Evolutionary conservation across 176 grass and related monocot genomes (phyloP).

Genomic region (Carex scoparia): DNA sequence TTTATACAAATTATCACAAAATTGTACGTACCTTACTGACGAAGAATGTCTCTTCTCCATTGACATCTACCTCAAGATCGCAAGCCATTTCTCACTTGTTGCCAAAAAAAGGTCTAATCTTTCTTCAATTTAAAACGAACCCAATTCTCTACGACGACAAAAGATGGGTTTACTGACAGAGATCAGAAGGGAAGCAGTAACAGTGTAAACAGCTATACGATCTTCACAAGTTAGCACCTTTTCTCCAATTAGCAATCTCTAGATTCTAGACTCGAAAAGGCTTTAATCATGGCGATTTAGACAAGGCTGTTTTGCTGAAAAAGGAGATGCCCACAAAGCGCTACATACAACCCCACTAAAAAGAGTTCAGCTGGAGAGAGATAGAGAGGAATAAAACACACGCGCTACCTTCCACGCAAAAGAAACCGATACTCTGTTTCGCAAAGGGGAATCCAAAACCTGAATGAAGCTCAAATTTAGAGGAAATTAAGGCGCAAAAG

Average conservation of each 20-base stretch:
- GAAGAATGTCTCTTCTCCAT: conserved; percentile 78
- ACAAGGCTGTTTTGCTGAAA: conserved; percentile 4
- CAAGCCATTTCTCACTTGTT: conserved; percentile 40
- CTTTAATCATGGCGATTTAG: conserved; percentile 22
- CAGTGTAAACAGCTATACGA: neutral
- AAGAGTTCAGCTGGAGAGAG: neutral
- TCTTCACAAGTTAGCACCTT: conserved; percentile 2
- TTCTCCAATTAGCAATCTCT: conserved; percentile 1
- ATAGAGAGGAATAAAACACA: conserved; percentile 21
- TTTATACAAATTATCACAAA: neutral
- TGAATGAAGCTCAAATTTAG: conserved; percentile 12
- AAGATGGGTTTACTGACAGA: conserved; percentile 1
- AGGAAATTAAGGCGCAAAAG: conserved; percentile 7
- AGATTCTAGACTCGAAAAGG: conserved; percentile 24
- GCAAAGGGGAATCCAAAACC: conserved; percentile 10
- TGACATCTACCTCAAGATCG: conserved; percentile 81
- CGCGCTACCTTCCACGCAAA: conserved; percentile 25
- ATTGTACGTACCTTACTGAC: conserved; percentile 55
- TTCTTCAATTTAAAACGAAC: conserved; percentile 14
- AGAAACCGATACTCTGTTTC: conserved; percentile 19
- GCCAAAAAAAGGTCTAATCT: neutral
- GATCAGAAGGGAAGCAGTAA: neutral
- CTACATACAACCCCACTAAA: conserved; percentile 9
- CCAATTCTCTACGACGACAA: neutral
- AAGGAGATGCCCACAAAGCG: conserved; percentile 17